Base-by-base conservation (phyloP, 2,329 filamentous ascomycete species). In the Pseudogymnoascus sp. region DNA sequence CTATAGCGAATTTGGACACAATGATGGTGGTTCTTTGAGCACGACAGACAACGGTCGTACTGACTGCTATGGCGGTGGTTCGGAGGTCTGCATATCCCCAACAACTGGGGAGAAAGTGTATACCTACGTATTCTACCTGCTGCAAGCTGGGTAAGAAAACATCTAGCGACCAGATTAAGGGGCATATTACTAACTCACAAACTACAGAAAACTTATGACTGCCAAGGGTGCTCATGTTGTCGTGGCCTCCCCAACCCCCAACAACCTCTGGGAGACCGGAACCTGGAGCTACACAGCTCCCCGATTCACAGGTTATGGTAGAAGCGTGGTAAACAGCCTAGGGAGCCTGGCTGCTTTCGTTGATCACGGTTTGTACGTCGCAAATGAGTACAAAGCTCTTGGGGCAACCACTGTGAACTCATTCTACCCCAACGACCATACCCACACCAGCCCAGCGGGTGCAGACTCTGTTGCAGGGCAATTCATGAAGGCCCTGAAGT, bases 1-100 rank as follows among this genome's bases (percentile, higher is more conserved):
- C 25, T 16, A 6, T 9, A 54, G 43, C 58, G 85, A 88, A 67
- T 87, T 88, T 67, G 85, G 86, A 0, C 85, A 88, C 74, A 89
- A 88, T 67, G 86, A 88, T 65, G 85, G 84, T 20, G 83, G 84
- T 2, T 62, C 60, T n/a, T 79, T 78, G 0, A 73, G 83, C 2
- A 71, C 69, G 2, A 72, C 71, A 1, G 84, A 87, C 70, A 86
- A 87, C 66, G 81, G 81, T 2, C 78, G 84, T 14, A 81, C 79
- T 2, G 82, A 81, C 65, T 87, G 84, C 62, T 69, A 74, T 7
- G 60, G 60, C 3, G 60, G 35, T 25, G 60, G 60, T 9, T 20
- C 60, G 6, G 57, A 62, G 41, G 59, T 58, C 14, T 62, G 60
- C 37, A 62, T 62, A 34, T 62, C 60, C 6, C 57, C 54, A 11